These are phyloP conservation scores for Cyberlindnera sargentensis DNA, from an alignment of 805 yeast species.

Conservation along the genomic window DNA sequence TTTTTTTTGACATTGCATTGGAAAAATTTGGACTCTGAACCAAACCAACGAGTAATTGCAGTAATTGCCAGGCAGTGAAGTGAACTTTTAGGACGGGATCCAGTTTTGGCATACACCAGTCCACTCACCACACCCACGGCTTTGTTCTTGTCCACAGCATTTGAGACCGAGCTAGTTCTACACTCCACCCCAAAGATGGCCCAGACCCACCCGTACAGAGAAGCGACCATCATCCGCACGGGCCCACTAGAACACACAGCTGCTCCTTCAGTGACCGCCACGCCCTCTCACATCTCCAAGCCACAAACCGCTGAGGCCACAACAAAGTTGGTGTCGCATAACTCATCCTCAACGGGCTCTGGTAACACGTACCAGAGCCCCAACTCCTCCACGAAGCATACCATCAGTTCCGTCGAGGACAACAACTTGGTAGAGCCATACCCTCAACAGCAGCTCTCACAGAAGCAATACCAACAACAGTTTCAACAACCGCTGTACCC, in stretches of 20 bases:
- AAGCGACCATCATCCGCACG: background rate
- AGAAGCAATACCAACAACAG: no score
- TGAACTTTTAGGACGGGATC: no score
- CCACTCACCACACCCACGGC: no score
- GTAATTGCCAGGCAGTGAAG: no score
- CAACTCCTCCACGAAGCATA: background rate
- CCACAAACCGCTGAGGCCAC: no score
- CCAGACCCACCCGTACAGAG: constrained; percentile 4
- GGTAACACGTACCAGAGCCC: constrained; percentile 3
- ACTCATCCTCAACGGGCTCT: background rate
- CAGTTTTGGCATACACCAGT: no score
- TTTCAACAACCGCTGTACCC: background rate
- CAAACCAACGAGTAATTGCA: no score
- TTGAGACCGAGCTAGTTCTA: no score
- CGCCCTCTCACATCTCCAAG: background rate
- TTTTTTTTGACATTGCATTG: no score
- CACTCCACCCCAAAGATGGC: background rate
- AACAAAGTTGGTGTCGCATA: background rate
- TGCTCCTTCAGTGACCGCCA: background rate
- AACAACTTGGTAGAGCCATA: background rate
- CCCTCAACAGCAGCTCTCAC: background rate
- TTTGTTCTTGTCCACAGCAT: no score
- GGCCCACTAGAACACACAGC: background rate
- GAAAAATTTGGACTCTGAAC: no score
- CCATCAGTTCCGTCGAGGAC: constrained; percentile 1